phyloP scores from a whole-genome alignment of 441 rosid species.

The Jatropha multifida region DNA sequence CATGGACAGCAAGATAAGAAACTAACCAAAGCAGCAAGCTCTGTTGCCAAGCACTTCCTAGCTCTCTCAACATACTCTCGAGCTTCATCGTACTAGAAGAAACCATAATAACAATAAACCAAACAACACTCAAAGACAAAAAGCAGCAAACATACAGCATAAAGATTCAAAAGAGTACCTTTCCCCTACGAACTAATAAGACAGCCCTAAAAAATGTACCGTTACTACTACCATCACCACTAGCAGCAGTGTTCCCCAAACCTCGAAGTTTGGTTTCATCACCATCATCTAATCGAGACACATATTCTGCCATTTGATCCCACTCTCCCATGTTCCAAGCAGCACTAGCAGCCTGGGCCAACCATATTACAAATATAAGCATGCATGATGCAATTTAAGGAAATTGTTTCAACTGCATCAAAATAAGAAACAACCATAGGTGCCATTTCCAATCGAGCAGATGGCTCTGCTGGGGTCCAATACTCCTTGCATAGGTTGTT shows the following conservation, averaged over 20 bases:
- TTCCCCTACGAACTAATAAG: slow-evolving; percentile 77
- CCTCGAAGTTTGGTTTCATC: slow-evolving; percentile 93
- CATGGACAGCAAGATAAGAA: slow-evolving; percentile 1
- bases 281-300: slow-evolving; percentile 95
- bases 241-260: slow-evolving; percentile 88
- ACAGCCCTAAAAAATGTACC: slow-evolving; percentile 99
- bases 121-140: background rate
- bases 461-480: slow-evolving; percentile 99
- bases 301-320: slow-evolving; percentile 99
- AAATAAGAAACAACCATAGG: slow-evolving; percentile 72
- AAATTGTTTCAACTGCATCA: slow-evolving; percentile 17
- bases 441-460: slow-evolving; percentile 99
- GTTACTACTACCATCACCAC: slow-evolving; percentile 96
- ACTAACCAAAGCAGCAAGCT: slow-evolving; percentile 99
- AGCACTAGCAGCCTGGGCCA: slow-evolving; percentile 88
- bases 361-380: slow-evolving; percentile 29
- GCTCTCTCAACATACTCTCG: slow-evolving; percentile 97
- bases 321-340: slow-evolving; percentile 99
- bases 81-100: slow-evolving; percentile 85
- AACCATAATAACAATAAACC: slow-evolving; percentile 10
- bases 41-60: slow-evolving; percentile 97
- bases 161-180: slow-evolving; percentile 43
- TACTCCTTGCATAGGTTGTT: slow-evolving; percentile 94
- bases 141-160: slow-evolving; percentile 2
- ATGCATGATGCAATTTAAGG: slow-evolving; percentile 13